Conservation (phyloP, 768 basidiomycete genomes). For the Russula lepida region DNA sequence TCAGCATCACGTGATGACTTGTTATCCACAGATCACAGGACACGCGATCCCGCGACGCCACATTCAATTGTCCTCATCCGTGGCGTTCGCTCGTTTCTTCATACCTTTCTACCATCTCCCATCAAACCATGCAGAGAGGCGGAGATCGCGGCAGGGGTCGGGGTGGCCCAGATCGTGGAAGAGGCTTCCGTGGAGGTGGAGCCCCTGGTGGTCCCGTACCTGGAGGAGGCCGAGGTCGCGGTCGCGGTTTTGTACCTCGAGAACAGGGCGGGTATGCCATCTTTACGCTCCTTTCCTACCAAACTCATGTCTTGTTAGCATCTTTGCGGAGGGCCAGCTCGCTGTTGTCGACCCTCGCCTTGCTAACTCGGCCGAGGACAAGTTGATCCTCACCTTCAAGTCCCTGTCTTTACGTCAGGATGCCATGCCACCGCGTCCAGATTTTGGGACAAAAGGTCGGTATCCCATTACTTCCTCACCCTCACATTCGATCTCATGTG, state of each 20-base stretch:
- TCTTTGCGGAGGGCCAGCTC: slow-evolving; percentile 33
- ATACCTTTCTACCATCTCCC: background rate
- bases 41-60: background rate
- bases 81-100: background rate
- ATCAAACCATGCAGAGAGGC: slow-evolving; percentile 21
- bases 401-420: slow-evolving; percentile 25
- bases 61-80: background rate
- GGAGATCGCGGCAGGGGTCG: slow-evolving; percentile 22
- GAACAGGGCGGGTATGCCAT: slow-evolving; percentile 36
- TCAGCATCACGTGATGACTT: background rate
- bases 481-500: background rate
- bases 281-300: background rate
- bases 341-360: slow-evolving; percentile 50
- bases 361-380: slow-evolving; percentile 34
- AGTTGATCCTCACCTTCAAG: slow-evolving; percentile 33
- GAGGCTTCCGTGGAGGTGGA: slow-evolving; percentile 19
- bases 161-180: slow-evolving; percentile 21
- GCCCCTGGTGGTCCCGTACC: slow-evolving; percentile 24
- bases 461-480: background rate
- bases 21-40: background rate
- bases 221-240: slow-evolving; percentile 26
- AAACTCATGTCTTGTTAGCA: slow-evolving; percentile 24
- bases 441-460: slow-evolving; percentile 32
- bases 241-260: slow-evolving; percentile 25
- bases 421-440: slow-evolving; percentile 41